Evolutionary conservation across 1,284 basidiomycete species (phyloP), one percentile per base, ranked within the genome.

Genomic region (Sporisorium sorghi): DNA sequence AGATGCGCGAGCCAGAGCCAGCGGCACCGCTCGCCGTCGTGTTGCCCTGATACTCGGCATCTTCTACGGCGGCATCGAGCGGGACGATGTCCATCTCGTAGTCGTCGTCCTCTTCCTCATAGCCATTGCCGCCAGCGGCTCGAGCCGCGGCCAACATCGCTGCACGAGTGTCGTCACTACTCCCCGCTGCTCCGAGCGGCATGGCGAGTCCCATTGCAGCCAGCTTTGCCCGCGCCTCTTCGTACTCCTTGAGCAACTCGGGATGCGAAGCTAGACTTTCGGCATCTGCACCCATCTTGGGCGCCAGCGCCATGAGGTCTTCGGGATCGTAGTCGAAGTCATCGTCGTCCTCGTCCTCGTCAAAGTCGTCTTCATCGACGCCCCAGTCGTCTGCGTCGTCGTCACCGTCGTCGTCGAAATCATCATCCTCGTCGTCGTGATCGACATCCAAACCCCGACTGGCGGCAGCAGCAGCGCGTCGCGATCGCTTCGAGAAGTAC

Each of bases 361-460:
- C 67, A 42, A 70, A 58, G 12, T 79, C 75, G 24, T 55, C 61
- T 21, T 61, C 59, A 7, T 69, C 73, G 5, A 94, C 76, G 91
- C 92, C 28, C 91, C 92, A 77, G 89, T 94, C 68, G 91, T 93
- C 85, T 91, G 35, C 49, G 28, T 55, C 52, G 8, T 49, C 50
- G n/a, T 60, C 68, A 19, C 11, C 43, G 5, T 60, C 62, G 6
- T 58, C 65, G 14, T 51, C 58, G 14, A 44, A 52, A 12, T 58
- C 58, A 12, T 52, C 58, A 11, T 48, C 65, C 21, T 35, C 43
- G 8, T 57, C 53, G 8, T 51, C 63, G 2, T 73, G 43, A 21
- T 70, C 56, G 19, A 94, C 84, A 91, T 94, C 82, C 93, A 93
- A 10, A 0, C 68, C 68, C 2, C 61, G 61, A 51, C 61, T 61